These are phyloP conservation scores for Citrus maxima DNA, from an alignment of 345 rosid genomes.

Conservation along the genomic window DNA sequence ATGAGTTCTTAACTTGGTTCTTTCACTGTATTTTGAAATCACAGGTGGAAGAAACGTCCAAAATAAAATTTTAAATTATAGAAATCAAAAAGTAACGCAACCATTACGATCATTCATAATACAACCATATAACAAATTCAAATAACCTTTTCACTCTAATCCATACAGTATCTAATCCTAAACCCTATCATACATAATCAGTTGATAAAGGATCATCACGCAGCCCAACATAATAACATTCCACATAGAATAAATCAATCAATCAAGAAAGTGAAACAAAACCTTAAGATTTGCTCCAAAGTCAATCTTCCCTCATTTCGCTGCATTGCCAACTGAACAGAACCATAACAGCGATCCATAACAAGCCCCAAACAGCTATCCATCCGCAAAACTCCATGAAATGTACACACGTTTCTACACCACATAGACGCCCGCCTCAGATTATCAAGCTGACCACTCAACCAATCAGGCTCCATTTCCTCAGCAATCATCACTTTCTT, in stretches of 20 bases:
- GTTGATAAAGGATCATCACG: background rate
- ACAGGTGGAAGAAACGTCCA: background rate
- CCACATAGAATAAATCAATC: background rate
- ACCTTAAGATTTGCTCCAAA: constrained; percentile 95
- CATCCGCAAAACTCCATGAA: constrained; percentile 78
- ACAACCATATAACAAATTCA: background rate
- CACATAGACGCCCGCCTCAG: constrained; percentile 77
- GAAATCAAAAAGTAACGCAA: background rate
- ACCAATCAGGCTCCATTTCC: constrained; percentile 77
- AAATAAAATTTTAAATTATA: background rate
- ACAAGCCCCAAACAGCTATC: constrained; percentile 64
- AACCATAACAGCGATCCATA: constrained; percentile 81
- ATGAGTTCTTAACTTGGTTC: background rate
- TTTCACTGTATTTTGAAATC: background rate
- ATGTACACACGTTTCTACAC: constrained; percentile 92
- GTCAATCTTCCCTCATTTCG: constrained; percentile 91
- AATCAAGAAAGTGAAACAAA: background rate
- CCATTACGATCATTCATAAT: background rate
- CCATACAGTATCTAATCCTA: background rate
- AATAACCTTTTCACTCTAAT: background rate
- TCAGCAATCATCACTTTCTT: constrained; percentile 68
- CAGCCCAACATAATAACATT: background rate
- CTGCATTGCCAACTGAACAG: constrained; percentile 87
- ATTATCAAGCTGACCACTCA: constrained; percentile 72
- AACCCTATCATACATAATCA: background rate